phyloP scores from a whole-genome alignment of 202 grass and related monocot genomes.

The Carex sylvatica region DNA sequence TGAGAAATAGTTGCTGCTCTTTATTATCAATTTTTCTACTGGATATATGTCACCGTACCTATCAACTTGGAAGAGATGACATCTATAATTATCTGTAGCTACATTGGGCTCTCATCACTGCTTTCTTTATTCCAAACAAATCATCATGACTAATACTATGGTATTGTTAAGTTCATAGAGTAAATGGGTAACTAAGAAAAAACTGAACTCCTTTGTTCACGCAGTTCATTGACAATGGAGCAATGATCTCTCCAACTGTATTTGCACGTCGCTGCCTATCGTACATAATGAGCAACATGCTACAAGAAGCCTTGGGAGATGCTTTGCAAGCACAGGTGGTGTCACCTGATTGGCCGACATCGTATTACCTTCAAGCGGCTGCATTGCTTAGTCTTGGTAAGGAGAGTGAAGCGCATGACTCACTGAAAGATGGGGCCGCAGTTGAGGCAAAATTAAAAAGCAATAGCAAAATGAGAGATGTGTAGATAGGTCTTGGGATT shows the following conservation, averaged over 20 bases:
- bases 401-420: slow-evolving; percentile 39
- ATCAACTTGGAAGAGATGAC: not conserved
- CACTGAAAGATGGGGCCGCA: slow-evolving; percentile 33
- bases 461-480: slow-evolving; percentile 28
- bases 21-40: not conserved
- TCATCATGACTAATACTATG: not conserved
- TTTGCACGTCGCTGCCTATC: slow-evolving; percentile 38
- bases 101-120: not conserved
- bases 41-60: not conserved
- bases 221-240: slow-evolving; percentile 43
- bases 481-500: slow-evolving; percentile 19
- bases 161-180: not conserved
- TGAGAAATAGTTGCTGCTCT: not conserved
- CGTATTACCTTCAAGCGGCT: slow-evolving; percentile 42
- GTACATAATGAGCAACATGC: slow-evolving; percentile 42
- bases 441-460: slow-evolving; percentile 30
- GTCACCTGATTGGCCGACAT: slow-evolving; percentile 46
- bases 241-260: slow-evolving; percentile 47
- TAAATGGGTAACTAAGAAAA: not conserved
- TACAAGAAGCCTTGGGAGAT: slow-evolving; percentile 46
- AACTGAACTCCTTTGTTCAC: not conserved
- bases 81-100: not conserved
- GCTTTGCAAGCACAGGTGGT: slow-evolving; percentile 49
- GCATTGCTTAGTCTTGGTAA: slow-evolving; percentile 38
- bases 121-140: not conserved